phyloP scores from a whole-genome alignment of 2,329 filamentous ascomycete genomes.

The Alternaria postmessia region DNA sequence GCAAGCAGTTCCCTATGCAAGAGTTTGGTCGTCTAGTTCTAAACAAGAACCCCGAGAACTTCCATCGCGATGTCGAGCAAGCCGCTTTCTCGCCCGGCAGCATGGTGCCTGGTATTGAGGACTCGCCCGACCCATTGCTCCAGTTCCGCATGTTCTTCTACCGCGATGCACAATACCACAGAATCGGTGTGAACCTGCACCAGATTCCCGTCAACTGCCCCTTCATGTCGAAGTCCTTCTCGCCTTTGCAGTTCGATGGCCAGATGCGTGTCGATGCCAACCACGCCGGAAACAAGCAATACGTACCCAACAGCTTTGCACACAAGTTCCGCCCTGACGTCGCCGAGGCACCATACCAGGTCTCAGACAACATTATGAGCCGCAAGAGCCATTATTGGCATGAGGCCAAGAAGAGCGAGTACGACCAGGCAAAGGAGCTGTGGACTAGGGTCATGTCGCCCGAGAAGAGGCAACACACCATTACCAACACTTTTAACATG shows the following conservation, averaged over 20 bases:
- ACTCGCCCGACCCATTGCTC: conserved; percentile 38
- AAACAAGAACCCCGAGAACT: conserved; percentile 65
- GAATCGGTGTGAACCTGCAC: conserved; percentile 62
- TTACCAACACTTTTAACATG: conserved; percentile 59
- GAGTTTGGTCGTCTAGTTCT: conserved; percentile 60
- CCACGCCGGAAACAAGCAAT: conserved; percentile 59
- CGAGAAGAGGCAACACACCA: conserved; percentile 55
- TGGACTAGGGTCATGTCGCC: conserved; percentile 60
- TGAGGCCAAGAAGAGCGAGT: conserved; percentile 62
- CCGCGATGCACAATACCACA: conserved; percentile 60
- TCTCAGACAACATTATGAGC: conserved; percentile 60
- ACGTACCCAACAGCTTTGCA: conserved; percentile 61
- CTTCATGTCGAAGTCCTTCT: conserved; percentile 58
- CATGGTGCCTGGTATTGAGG: conserved; percentile 62
- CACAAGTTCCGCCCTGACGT: conserved; percentile 62
- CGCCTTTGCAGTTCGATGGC: conserved; percentile 61
- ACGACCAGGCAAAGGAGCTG: conserved; percentile 60
- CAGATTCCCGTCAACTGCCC: conserved; percentile 58
- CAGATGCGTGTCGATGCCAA: conserved; percentile 59
- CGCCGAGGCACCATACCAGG: conserved; percentile 60
- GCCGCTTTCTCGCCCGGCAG: conserved; percentile 58
- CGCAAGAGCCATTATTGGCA: conserved; percentile 65
- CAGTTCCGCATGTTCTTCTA: conserved; percentile 39
- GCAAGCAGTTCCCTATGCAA: conserved; percentile 58
- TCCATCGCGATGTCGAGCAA: conserved; percentile 53